Evolutionary conservation across 208 protist genomes (phyloP), one percentile per base, ranked within the genome.

Genomic region (Zelonia costaricensis): DNA sequence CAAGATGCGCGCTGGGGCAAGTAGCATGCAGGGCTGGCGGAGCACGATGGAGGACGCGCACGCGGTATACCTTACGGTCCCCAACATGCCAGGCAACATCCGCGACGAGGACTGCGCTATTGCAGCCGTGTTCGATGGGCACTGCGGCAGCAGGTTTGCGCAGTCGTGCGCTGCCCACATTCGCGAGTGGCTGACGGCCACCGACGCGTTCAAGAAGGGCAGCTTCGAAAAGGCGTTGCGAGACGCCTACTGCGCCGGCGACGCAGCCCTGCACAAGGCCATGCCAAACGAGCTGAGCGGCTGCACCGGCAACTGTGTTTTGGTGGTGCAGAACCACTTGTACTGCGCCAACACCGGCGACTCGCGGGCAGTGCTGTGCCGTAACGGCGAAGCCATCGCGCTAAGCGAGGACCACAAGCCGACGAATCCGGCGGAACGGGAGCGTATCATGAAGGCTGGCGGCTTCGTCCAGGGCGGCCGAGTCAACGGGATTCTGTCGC

Each of bases 361-460:
- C 72, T 95, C 92, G 8, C 68, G 97, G 25, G 80, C 84, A 5
- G 89, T 98, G 0, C 56, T 97, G 20, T 97, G 88, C 51, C 77
- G 88, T 3, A 80, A 75, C 25, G 95, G 95, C 9, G 71, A 78
- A 40, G 92, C 92, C 31, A 80, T 97, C 57, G 81, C 92, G 13
- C 60, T 98, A n/a, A 95, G 88, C 44, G 91, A 95, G 40, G 97
- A 98, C 69, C 97, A 98, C 76, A 98, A 98, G 69, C 96, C 96
- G 1, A 95, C 65, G 2, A 87, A 97, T 44, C 69, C 62, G 1
- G 70, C 60, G 20, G 94, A 98, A 62, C 78, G 61, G 28, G 74
- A 89, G 39, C 86, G 97, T 2, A 98, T 98, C 38, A 73, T 60
- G 39, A 83, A 70, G 13, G 92, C 95, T 23, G 94, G 93, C 20